A percentile compares a stretch with the other conserved stretches of the same genome.
These are phyloP conservation scores for Phytophthora foliorum DNA, from an alignment of 352 stramenopile genomes.

Conservation along the genomic window DNA sequence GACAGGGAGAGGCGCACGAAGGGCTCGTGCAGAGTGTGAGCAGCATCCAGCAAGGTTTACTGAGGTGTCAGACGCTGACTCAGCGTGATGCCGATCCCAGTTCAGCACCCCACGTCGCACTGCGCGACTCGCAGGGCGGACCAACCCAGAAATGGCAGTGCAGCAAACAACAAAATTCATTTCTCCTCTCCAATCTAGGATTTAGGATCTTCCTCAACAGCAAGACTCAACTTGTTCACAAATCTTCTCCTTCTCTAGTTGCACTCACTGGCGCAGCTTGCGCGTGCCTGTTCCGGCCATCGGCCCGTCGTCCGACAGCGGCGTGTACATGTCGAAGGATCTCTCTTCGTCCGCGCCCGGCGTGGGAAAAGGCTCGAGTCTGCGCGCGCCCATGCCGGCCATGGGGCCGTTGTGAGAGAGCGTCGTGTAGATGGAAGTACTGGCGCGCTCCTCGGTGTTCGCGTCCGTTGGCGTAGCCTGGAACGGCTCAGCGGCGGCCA, in stretches of 20 bases:
- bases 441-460: conserved; percentile 33
- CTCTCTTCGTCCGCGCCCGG: conserved; percentile 22
- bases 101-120: too few relatives aligned
- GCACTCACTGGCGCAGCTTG: conserved; percentile 25
- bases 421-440: conserved; percentile 39
- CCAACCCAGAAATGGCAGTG: conserved; percentile 8
- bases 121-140: conserved; percentile 20
- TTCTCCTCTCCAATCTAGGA: background rate
- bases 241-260: background rate
- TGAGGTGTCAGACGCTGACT: too few relatives aligned
- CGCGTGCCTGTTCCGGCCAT: conserved; percentile 38
- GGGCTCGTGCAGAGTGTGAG: conserved; percentile 6
- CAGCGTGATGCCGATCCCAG: background rate
- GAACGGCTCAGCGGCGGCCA: conserved; percentile 15
- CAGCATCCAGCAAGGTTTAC: conserved; percentile 20
- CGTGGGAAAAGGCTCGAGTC: background rate
- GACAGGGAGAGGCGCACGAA: conserved; percentile 14
- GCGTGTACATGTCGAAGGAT: conserved; percentile 46
- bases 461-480: conserved; percentile 35
- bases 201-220: conserved; percentile 8
- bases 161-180: conserved; percentile 18
- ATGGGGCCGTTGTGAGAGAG: conserved; percentile 41
- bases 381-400: conserved; percentile 21
- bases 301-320: conserved; percentile 38
- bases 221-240: conserved; percentile 5